Evolutionary conservation across 108 stramenopile genomes (phyloP).

Genomic region (Fragilariopsis cylindrus): DNA sequence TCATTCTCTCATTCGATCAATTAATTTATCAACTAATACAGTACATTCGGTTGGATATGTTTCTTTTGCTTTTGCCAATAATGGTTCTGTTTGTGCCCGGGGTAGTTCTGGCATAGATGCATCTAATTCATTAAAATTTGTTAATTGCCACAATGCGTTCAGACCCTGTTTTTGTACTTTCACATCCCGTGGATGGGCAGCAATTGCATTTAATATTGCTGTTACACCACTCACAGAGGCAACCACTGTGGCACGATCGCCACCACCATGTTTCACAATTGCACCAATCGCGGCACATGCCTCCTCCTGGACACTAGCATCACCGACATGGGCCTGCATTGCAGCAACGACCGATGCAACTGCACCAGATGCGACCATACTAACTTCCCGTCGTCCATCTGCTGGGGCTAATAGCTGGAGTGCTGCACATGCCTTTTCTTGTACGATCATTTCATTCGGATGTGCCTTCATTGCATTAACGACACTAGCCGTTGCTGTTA

Average conservation of each 20-base stretch:
- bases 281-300: conserved; percentile 69
- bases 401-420: conserved; percentile 56
- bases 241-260: conserved; percentile 76
- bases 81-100: conserved; percentile 62
- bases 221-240: conserved; percentile 81
- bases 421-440: conserved; percentile 79
- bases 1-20: conserved; percentile 31
- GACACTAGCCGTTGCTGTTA: conserved; percentile 69
- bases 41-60: conserved; percentile 66
- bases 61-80: conserved; percentile 64
- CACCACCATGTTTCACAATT: conserved; percentile 73
- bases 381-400: conserved; percentile 75
- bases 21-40: conserved; percentile 43
- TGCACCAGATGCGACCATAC: conserved; percentile 83
- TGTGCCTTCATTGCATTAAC: conserved; percentile 91
- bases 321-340: conserved; percentile 89
- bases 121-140: conserved; percentile 44
- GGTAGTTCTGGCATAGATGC: conserved; percentile 76
- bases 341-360: conserved; percentile 80
- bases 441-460: conserved; percentile 82
- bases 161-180: conserved; percentile 71
- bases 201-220: conserved; percentile 76
- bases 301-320: conserved; percentile 74
- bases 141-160: conserved; percentile 57
- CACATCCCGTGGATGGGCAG: conserved; percentile 59